Conservation (phyloP, 768 basidiomycete species). For the Amanita rubescens region DNA sequence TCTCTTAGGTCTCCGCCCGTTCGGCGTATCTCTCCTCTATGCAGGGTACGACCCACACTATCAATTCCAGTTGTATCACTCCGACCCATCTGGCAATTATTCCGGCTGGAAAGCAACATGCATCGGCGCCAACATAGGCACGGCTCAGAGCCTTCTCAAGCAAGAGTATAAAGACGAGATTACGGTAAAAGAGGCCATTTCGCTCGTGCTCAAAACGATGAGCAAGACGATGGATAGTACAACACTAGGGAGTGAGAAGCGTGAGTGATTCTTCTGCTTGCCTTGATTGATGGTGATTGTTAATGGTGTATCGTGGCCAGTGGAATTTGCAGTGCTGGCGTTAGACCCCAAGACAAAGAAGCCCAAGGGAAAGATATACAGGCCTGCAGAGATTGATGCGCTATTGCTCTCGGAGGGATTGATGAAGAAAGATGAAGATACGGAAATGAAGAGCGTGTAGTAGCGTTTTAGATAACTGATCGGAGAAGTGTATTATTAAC, state of each 20-base stretch:
- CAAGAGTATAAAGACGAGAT: slow-evolving; percentile 99
- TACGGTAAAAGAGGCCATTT: slow-evolving; percentile 83
- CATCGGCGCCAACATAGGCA: slow-evolving; percentile 97
- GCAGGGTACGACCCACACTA: slow-evolving; percentile 97
- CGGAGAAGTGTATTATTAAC: background rate
- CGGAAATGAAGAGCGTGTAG: slow-evolving; percentile 60
- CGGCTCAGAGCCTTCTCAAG: slow-evolving; percentile 90
- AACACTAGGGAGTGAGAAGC: slow-evolving; percentile 90
- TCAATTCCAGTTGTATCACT: slow-evolving; percentile 95
- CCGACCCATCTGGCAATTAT: slow-evolving; percentile 97
- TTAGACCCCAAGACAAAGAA: slow-evolving; percentile 69
- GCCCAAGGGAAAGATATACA: slow-evolving; percentile 89
- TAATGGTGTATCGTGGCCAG: slow-evolving; percentile 33
- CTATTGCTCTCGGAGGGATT: slow-evolving; percentile 72
- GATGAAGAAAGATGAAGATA: slow-evolving; percentile 81
- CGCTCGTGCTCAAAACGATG: slow-evolving; percentile 90
- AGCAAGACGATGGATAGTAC: slow-evolving; percentile 99
- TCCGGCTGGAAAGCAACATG: slow-evolving; percentile 98
- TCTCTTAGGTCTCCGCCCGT: slow-evolving; percentile 83
- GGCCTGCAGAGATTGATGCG: slow-evolving; percentile 81
- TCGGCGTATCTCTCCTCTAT: slow-evolving; percentile 95
- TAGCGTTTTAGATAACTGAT: background rate
- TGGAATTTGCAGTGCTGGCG: slow-evolving; percentile 94
- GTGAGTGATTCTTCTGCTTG: slow-evolving; percentile 39
- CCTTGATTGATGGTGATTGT: slow-evolving; percentile 3